These are phyloP conservation scores for Pulveroboletus frians DNA, from an alignment of 768 basidiomycete genomes.

Conservation along the genomic window DNA sequence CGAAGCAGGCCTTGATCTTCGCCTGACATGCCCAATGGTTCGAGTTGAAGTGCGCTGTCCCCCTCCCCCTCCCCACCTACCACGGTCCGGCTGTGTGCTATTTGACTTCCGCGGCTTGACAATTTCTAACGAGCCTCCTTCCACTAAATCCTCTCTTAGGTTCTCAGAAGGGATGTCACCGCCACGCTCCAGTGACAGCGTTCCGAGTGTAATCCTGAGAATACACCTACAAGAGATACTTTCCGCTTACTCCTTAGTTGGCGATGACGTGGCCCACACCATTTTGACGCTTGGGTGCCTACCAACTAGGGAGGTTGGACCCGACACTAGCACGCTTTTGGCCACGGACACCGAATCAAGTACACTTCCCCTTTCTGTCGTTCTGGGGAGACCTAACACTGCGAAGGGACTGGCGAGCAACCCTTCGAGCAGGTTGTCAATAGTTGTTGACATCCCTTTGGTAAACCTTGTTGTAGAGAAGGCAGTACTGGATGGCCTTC, in stretches of 20 bases:
- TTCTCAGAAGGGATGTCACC: conserved; percentile 24
- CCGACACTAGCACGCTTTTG: conserved; percentile 21
- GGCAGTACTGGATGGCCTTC: conserved; percentile 63
- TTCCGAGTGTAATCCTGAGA: conserved; percentile 29
- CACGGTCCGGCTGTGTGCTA: conserved; percentile 65
- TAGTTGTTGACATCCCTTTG: conserved; percentile 50
- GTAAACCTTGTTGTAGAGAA: conserved; percentile 62
- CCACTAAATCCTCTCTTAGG: conserved; percentile 22
- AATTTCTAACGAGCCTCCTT: conserved; percentile 30
- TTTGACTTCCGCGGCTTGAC: conserved; percentile 55
- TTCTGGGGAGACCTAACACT: conserved; percentile 13
- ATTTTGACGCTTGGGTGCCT: conserved; percentile 51
- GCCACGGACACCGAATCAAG: conserved; percentile 16
- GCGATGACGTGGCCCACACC: conserved; percentile 36
- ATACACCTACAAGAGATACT: conserved; percentile 43
- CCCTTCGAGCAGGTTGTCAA: conserved; percentile 8
- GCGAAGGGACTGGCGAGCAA: background rate
- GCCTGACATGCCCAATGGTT: conserved; percentile 48
- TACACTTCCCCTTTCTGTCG: conserved; percentile 19
- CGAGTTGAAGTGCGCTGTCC: conserved; percentile 67
- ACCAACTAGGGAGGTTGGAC: conserved; percentile 16
- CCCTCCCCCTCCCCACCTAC: conserved; percentile 41
- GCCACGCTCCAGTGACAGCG: background rate
- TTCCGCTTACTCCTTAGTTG: conserved; percentile 42
- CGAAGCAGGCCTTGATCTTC: conserved; percentile 19